Base-by-base conservation (phyloP, 768 basidiomycete genomes). In the Austroboletus festivus region DNA sequence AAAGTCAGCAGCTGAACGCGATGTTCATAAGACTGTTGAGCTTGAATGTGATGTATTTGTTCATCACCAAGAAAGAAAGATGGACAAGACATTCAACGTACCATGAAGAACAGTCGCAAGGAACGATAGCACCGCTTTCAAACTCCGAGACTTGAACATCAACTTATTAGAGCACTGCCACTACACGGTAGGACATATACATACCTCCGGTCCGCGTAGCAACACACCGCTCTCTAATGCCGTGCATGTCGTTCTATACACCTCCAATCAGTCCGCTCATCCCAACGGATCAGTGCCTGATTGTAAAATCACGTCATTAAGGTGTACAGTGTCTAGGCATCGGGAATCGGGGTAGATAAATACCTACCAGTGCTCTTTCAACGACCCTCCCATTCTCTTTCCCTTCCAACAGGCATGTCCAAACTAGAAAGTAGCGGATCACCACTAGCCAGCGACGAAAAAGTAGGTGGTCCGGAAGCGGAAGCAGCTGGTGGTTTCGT, bases 21-120 rank as follows among this genome's bases (percentile, higher is more conserved):
- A 37, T 13, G 63, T 61, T 66, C 71, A 72, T 73, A 59, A 67
- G 72, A 74, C 71, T 74, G 73, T 73, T 73, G 72, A 73, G 72
- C 71, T 75, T 73, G 73, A 72, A 70, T 72, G 68, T 71, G 69
- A 68, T 63, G 37, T 64, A 28, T 50, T 55, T 51, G 39, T 62
- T 73, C 73, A 73, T 73, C 72, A 69, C 3, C 15, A 21, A 2
- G n/a, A 18, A 37, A 21, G 19, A 15, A 35, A 8, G 18, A 24
- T 18, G n/a, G 24, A 46, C 53, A n/a, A n/a, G n/a, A n/a, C n/a
- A n/a, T n/a, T n/a, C n/a, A n/a, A n/a, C n/a, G n/a, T n/a, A n/a
- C n/a, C n/a, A n/a, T n/a, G n/a, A n/a, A n/a, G n/a, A n/a, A n/a
- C n/a, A n/a, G n/a, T n/a, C n/a, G n/a, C n/a, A n/a, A n/a, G n/a